Base-by-base conservation (phyloP, 768 basidiomycete species). In the Podaxis carcinomalis region DNA sequence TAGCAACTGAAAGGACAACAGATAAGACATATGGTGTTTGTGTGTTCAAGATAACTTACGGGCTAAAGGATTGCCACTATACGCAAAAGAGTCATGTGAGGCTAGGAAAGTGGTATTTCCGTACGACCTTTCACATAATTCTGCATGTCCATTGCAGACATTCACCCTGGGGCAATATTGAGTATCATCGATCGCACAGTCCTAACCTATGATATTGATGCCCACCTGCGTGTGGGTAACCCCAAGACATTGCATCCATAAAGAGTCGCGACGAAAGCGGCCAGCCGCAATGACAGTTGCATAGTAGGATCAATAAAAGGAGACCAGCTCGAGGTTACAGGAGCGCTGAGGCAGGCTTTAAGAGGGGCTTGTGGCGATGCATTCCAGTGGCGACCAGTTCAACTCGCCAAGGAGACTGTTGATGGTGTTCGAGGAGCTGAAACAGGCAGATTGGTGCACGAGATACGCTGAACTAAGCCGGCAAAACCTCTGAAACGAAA, bases 141-240 rank as follows among this genome's bases (percentile, higher is more conserved):
- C 84, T 6, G 84, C 75, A 55, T 81, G 81, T 2, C 87, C 87
- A 68, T 90, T 90, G 69, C 87, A 90, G 2, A 82, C 74, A 14
- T 72, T 75, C 13, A 74, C 75, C 57, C 78, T 80, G 57, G 2
- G 51, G 46, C 13, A 42, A 16, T n/a, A 6, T 27, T 42, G 14
- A 56, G 14, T 9, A n/a, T 53, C 40, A 27, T 28, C 39, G 7
- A 25, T 42, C 39, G 19, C 35, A 35, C 14, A 4, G 13, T 25
- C 4, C 2, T 53, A 23, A 36, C 51, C 4, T n/a, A 28, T n/a
- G 21, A n/a, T 25, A 19, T 21, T 53, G 25, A 56, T 47, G 59
- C 65, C 39, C 61, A 72, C 70, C 70, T 63, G 49, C 67, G 68
- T 25, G 58, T 47, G 25, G 68, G 63, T 46, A 67, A 63, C 39